phyloP scores from a whole-genome alignment of 2,329 filamentous ascomycete species.

The Penicillium sp. region DNA sequence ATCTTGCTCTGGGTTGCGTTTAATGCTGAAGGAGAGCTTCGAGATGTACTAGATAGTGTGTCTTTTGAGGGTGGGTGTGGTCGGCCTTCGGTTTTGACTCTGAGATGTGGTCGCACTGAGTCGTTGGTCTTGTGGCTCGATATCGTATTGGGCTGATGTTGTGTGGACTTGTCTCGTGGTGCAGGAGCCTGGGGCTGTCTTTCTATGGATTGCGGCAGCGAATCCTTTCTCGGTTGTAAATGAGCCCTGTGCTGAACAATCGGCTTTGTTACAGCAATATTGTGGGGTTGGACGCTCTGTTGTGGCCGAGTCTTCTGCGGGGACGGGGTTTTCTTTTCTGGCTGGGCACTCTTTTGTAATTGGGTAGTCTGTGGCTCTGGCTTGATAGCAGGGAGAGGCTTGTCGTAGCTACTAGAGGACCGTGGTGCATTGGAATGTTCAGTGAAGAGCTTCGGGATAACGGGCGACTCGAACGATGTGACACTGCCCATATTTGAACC shows the following conservation, averaged over 20 bases:
- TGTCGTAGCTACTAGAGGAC: constrained; percentile 18
- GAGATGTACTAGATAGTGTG: constrained; percentile 10
- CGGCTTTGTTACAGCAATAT: not conserved
- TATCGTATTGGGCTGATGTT: not conserved
- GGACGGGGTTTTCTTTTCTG: not conserved
- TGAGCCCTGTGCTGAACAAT: not conserved
- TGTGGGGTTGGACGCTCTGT: not conserved
- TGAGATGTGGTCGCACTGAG: not conserved
- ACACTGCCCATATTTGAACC: constrained; percentile 8
- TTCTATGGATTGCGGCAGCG: not conserved
- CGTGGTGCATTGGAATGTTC: constrained; percentile 12
- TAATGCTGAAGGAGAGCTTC: constrained; percentile 15
- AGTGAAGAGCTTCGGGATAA: constrained; percentile 11
- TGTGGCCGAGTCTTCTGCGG: not conserved
- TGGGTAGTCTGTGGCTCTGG: constrained; percentile 2
- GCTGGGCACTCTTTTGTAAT: not conserved
- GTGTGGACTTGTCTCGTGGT: not conserved
- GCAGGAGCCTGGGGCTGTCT: not conserved
- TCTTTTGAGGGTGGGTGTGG: constrained; percentile 13
- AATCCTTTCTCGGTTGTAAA: not conserved
- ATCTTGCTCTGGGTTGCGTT: constrained; percentile 9
- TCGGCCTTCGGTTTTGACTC: not conserved
- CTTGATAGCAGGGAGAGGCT: constrained; percentile 23
- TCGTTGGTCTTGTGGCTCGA: not conserved
- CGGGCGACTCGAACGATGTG: constrained; percentile 13